These are phyloP conservation scores for Phlegmacium glaucopus DNA, from an alignment of 768 basidiomycete genomes.

Conservation along the genomic window DNA sequence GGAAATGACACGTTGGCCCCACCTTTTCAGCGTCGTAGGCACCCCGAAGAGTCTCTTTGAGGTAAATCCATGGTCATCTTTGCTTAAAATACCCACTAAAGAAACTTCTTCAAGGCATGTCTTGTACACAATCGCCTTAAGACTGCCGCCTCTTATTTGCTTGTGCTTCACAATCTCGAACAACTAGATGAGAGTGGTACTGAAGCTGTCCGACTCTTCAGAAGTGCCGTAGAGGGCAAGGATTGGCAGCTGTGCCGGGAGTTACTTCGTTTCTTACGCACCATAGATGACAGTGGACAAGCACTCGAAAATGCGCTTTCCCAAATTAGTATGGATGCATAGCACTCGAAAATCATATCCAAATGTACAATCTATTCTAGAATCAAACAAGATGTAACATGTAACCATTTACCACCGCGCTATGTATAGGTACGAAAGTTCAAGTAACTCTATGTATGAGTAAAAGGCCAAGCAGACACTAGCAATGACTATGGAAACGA, in stretches of 20 bases:
- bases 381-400: neutral
- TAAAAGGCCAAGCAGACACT: neutral
- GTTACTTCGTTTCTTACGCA: constrained; percentile 87
- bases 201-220: constrained; percentile 80
- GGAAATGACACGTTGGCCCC: constrained; percentile 86
- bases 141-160: constrained; percentile 88
- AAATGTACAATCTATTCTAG: constrained; percentile 1
- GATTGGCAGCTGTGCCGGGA: constrained; percentile 94
- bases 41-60: constrained; percentile 90
- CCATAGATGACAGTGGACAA: constrained; percentile 82
- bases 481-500: neutral
- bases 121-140: constrained; percentile 68
- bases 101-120: constrained; percentile 53
- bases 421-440: too few relatives aligned
- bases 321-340: constrained; percentile 26
- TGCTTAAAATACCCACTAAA: constrained; percentile 1
- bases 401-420: too few relatives aligned
- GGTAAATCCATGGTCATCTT: constrained; percentile 35
- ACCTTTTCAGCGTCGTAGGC: constrained; percentile 87
- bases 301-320: constrained; percentile 62
- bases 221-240: constrained; percentile 67
- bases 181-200: constrained; percentile 76
- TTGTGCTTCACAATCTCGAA: constrained; percentile 92
- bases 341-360: neutral
- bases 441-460: neutral